Percentiles rank a stretch among this genome's conserved stretches.
phyloP scores from a whole-genome alignment of 2,329 filamentous ascomycete genomes.

The Talaromyces sp. region DNA sequence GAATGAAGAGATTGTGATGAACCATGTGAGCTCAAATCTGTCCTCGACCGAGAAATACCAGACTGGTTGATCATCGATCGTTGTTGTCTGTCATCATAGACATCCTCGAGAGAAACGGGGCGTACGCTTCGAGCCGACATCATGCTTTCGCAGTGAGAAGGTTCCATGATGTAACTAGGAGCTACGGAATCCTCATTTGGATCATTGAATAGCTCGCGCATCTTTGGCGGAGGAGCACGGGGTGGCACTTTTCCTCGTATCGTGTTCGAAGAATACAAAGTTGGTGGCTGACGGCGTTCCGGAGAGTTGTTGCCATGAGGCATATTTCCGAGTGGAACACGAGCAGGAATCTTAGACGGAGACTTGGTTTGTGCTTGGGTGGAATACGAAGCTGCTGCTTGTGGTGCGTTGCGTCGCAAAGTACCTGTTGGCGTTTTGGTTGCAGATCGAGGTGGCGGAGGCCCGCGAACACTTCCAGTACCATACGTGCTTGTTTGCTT shows the following conservation, averaged over 20 bases:
- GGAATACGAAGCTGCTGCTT: conserved; percentile 6
- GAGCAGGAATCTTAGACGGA: conserved; percentile 49
- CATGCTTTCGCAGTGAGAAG: conserved; percentile 53
- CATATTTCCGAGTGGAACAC: conserved; percentile 47
- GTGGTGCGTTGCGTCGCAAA: conserved; percentile 39
- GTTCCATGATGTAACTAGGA: conserved; percentile 29
- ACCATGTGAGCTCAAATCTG: conserved; percentile 38
- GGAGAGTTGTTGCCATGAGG: conserved; percentile 68
- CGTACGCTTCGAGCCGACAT: conserved; percentile 53
- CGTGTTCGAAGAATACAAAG: conserved; percentile 40
- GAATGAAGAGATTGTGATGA: conserved; percentile 43
- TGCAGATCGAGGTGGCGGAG: conserved; percentile 42
- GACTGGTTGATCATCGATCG: conserved; percentile 47
- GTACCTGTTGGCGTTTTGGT: conserved; percentile 48
- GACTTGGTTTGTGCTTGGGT: conserved; percentile 31
- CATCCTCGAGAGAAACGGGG: conserved; percentile 70
- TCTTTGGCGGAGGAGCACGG: conserved; percentile 70
- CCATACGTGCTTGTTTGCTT: conserved; percentile 31
- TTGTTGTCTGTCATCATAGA: conserved; percentile 68
- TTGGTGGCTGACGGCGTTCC: conserved; percentile 59
- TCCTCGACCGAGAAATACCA: conserved; percentile 37
- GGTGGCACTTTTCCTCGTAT: conserved; percentile 50
- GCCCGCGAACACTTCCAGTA: conserved; percentile 34
- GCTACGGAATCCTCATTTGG: conserved; percentile 39
- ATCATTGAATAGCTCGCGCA: conserved; percentile 73